Conservation (phyloP, 2,329 filamentous ascomycete genomes). For the Myotisia sp. region DNA sequence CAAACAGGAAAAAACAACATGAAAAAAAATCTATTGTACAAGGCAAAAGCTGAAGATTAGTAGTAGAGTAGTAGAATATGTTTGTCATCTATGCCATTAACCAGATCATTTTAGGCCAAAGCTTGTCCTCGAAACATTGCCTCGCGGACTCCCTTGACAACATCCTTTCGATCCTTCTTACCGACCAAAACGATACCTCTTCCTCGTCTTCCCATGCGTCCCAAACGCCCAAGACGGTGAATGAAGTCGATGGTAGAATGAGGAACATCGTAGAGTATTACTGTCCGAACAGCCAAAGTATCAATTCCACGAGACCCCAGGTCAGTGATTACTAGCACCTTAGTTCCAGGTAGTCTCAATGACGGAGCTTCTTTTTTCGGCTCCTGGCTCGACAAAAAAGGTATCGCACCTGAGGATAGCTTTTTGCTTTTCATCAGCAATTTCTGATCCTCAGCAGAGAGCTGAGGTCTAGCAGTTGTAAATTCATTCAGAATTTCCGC, state of each 20-base stretch:
- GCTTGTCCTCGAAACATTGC: constrained; percentile 75
- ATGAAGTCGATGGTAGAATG: constrained; percentile 98
- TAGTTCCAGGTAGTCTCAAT: constrained; percentile 46
- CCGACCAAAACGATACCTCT: constrained; percentile 82
- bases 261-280: constrained; percentile 93
- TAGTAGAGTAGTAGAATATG: too few species aligned
- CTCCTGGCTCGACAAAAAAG: constrained; percentile 10
- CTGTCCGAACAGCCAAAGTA: constrained; percentile 76
- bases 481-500: constrained; percentile 65
- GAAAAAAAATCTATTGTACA: neutral
- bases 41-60: neutral
- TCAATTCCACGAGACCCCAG: constrained; percentile 87
- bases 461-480: constrained; percentile 33
- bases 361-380: constrained; percentile 4
- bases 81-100: too few species aligned
- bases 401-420: constrained; percentile 10
- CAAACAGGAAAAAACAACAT: neutral
- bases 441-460: constrained; percentile 18
- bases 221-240: constrained; percentile 80
- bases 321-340: constrained; percentile 89
- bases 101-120: constrained; percentile 57
- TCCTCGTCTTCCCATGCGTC: constrained; percentile 81
- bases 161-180: constrained; percentile 74
- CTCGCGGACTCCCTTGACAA: constrained; percentile 81
- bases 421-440: constrained; percentile 10